These are phyloP conservation scores for Ophiostoma sp. DNA, from an alignment of 2,329 filamentous ascomycete species.

Conservation along the genomic window DNA sequence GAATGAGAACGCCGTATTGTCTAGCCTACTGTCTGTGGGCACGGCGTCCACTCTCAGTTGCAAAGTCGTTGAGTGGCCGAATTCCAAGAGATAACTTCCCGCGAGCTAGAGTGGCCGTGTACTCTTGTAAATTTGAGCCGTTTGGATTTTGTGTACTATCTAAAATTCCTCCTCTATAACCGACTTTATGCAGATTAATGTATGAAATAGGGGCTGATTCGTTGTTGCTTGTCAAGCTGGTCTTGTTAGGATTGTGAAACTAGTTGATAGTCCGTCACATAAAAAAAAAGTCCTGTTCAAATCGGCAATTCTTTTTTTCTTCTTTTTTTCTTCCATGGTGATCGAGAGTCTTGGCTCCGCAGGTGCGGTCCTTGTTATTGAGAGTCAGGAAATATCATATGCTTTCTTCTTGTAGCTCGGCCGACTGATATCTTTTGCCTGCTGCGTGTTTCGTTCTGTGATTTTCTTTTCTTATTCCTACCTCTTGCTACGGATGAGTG, in stretches of 20 bases:
- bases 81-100: not conserved
- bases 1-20: not conserved
- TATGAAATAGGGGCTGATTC: not conserved
- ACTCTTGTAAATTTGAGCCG: not conserved
- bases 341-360: not conserved
- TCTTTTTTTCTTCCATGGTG: too few relatives aligned
- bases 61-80: not conserved
- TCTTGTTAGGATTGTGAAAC: not conserved
- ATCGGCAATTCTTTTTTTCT: not conserved
- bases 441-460: not conserved
- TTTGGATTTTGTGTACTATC: not conserved
- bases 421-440: not conserved
- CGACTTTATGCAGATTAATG: not conserved
- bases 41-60: too few relatives aligned
- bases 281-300: not conserved
- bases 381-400: not conserved
- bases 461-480: not conserved
- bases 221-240: not conserved
- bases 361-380: not conserved
- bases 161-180: not conserved
- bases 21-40: not conserved
- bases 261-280: not conserved
- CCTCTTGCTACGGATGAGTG: not conserved
- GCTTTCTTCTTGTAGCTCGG: not conserved
- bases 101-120: not conserved